These are phyloP conservation scores for Zasmidium angulare DNA, from an alignment of 2,329 filamentous ascomycete genomes.

Conservation along the genomic window DNA sequence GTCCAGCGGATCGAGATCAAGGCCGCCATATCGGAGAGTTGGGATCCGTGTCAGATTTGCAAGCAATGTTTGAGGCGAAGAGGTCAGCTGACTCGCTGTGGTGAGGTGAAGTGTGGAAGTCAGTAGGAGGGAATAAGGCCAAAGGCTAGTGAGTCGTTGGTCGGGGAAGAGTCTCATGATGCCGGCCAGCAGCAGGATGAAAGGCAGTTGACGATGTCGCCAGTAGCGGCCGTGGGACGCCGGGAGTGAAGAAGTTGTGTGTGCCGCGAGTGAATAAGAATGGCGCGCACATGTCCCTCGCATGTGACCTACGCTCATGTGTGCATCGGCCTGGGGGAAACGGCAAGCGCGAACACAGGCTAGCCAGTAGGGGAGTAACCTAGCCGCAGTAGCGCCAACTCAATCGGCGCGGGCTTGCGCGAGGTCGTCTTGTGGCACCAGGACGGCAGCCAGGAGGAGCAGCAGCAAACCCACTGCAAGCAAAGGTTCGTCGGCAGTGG, in stretches of 20 bases:
- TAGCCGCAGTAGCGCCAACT: background rate
- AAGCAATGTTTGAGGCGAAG: background rate
- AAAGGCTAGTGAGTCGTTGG: background rate
- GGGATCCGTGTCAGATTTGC: background rate
- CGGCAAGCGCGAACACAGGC: background rate
- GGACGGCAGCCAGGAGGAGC: no score
- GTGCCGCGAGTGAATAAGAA: background rate
- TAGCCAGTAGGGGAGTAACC: background rate
- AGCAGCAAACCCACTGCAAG: background rate
- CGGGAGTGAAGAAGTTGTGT: background rate
- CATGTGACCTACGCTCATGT: background rate
- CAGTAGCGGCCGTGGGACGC: background rate
- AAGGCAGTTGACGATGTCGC: background rate
- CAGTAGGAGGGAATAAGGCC: background rate
- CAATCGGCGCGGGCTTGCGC: background rate
- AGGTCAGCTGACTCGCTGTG: background rate
- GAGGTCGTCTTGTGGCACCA: background rate
- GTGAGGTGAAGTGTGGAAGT: background rate
- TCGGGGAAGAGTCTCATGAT: background rate
- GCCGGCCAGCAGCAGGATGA: background rate
- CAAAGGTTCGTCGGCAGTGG: background rate
- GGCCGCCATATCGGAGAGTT: background rate
- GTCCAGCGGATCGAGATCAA: conserved; percentile 2
- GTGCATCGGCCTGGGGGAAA: background rate
- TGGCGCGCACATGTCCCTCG: background rate